Evolutionary conservation across 805 yeast genomes (phyloP), one percentile per base, ranked within the genome.

Genomic region (Kuraishia piskuri): DNA sequence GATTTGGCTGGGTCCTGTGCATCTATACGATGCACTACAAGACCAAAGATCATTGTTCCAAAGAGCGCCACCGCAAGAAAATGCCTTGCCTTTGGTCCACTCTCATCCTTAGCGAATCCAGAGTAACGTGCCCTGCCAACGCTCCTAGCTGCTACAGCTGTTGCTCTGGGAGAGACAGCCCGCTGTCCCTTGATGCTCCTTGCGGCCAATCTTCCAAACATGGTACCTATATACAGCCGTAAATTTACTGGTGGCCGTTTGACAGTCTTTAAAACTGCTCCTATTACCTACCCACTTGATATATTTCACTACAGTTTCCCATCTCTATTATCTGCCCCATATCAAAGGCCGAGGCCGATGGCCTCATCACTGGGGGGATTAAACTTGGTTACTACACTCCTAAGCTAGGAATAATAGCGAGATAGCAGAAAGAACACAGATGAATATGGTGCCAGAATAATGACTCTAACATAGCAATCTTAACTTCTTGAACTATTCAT

Each of bases 51-150:
- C 44, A 70, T 65, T 0, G 82, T 71, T 23, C 83, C 79, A 9
- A 78, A 58, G 7, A 76, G 60, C 3, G 74, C 79, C 25, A 78
- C 70, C 0, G 75, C 59, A 14, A 75, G 57, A 50, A 78, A 69
- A 49, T 73, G 69, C 53, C 66, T 66, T 49, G 75, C 63, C 52
- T 73, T 71, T 17, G 78, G 74, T 1, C 67, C 69, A 25, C 64
- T 66, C 47, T 65, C 67, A 31, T 56, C 53, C 23, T 21, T 22
- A n/a, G 51, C 45, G 22, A 49, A 49, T 5, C 51, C 51, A 22
- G 51, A 22, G 26, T 49, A 49, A 14, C 40, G 21, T 48, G 40
- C 40, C 14, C 40, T 31, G 17, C 40, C n/a, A n/a, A n/a, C n/a
- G n/a, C n/a, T n/a, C n/a, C n/a, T n/a, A n/a, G n/a, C n/a, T n/a